Evolutionary conservation across 2,329 filamentous ascomycete genomes (phyloP).

Genomic region (Verticillium longisporum): DNA sequence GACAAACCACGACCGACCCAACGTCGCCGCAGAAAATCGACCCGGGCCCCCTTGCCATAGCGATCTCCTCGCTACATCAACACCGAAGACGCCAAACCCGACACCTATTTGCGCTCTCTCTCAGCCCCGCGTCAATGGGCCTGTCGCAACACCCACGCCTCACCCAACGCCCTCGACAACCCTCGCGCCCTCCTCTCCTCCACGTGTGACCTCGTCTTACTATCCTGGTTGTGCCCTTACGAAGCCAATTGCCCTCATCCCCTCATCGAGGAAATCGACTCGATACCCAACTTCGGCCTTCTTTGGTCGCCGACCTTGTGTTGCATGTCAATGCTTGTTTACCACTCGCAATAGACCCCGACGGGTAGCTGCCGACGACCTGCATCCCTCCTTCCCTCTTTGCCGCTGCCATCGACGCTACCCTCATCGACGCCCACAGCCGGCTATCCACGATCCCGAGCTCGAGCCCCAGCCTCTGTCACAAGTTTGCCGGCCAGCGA

Average conservation of each 20-base stretch:
- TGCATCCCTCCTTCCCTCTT: slow-evolving; percentile 4
- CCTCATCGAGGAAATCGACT: neutral
- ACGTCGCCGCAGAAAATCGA: no score
- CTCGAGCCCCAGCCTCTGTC: neutral
- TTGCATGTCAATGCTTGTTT: slow-evolving; percentile 8
- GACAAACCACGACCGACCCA: slow-evolving; percentile 5
- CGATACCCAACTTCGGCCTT: neutral
- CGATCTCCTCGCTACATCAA: neutral
- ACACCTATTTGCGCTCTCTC: neutral
- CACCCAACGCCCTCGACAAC: neutral
- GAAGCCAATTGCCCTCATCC: neutral
- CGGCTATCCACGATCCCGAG: neutral
- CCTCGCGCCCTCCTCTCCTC: neutral
- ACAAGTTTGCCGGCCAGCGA: neutral
- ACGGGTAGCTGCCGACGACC: slow-evolving; percentile 8
- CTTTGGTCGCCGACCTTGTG: slow-evolving; percentile 7
- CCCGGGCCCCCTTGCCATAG: no score
- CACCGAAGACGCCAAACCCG: neutral
- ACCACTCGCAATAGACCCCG: slow-evolving; percentile 7
- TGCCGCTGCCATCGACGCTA: slow-evolving; percentile 1
- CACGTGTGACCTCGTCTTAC: neutral
- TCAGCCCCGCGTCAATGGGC: slow-evolving; percentile 6
- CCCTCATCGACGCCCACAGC: neutral
- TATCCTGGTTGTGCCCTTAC: neutral
- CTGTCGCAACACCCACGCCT: neutral